Evolutionary conservation across 2,329 filamentous ascomycete genomes (phyloP).

Genomic region (Hypoxylon rubiginosum): DNA sequence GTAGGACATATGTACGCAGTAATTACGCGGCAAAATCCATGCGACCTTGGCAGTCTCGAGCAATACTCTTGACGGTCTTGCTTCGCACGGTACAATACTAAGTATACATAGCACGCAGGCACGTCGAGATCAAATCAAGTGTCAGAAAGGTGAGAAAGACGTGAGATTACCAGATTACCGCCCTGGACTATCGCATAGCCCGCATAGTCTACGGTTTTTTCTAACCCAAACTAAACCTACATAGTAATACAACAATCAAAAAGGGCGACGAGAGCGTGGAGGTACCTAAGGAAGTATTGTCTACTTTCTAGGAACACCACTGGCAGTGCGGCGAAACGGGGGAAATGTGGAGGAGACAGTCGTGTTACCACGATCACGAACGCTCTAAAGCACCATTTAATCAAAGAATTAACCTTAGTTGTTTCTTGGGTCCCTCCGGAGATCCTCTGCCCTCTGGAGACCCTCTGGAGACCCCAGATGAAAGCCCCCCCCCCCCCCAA

Average conservation of each 20-base stretch:
- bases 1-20: conserved; percentile 39
- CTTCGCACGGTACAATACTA: conserved; percentile 17
- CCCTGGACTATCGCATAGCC: conserved; percentile 24
- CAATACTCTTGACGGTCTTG: neutral
- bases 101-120: conserved; percentile 12
- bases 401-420: conserved; percentile 37
- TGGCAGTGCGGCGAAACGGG: conserved; percentile 40
- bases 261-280: conserved; percentile 13
- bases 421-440: conserved; percentile 21
- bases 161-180: conserved; percentile 35
- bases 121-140: too few species aligned
- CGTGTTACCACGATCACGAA: conserved; percentile 24
- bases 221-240: neutral
- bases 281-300: conserved; percentile 37
- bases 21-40: conserved; percentile 45
- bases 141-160: conserved; percentile 26
- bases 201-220: conserved; percentile 24
- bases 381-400: conserved; percentile 35
- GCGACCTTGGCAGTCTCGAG: conserved; percentile 34
- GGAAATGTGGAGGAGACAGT: conserved; percentile 36
- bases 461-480: conserved; percentile 39
- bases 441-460: neutral
- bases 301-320: conserved; percentile 36
- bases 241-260: conserved; percentile 27
- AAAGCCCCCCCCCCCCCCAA: conserved; percentile 33